Base-by-base conservation (phyloP, 257 asterid species). In the Paulownia fortunei region DNA sequence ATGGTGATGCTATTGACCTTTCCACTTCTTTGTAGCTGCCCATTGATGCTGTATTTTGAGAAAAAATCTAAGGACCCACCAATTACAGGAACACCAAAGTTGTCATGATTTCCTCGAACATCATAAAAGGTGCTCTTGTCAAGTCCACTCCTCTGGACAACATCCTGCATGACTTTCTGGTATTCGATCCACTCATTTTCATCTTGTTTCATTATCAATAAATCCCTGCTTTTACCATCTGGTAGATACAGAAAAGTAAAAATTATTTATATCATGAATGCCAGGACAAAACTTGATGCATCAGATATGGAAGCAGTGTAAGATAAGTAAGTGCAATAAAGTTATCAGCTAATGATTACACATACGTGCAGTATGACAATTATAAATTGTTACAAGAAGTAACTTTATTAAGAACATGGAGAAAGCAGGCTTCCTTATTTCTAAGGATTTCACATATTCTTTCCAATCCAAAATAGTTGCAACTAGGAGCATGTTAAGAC, bases 191-290 rank as follows among this genome's bases (percentile, higher is more conserved):
- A 96, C 85, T 95, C 99, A 76, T 84, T 82, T 86, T 92, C 92
- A 74, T 92, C 88, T 86, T 93, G 97, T 82, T 89, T 92, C 96
- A 82, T 93, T 18, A 85, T 86, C 80, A 92, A 76, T 78, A 90
- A 70, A 83, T 96, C 99, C 89, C 82, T 89, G 89, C 99, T 96
- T 87, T 96, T 96, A 79, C 97, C 99, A 88, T 96, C 99, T 96
- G 86, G 39, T 18, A 73, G 76, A 81, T 4, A 76, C 55, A 51
- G 11, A 79, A 37, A 76, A 49, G 8, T 36, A 11, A 62, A 84
- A 60, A 11, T 12, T 26, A 4, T 41, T 0, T 4, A 19, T 36
- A 60, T 27, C 18, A 15, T 19, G 27, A 61, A 72, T 3, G 41
- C 6, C 44, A 56, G 62, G 11, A 56, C n/a, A 71, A 79, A 81